phyloP scores from a whole-genome alignment of 495 filamentous ascomycete genomes.

The Aspergillus saccharolyticus region DNA sequence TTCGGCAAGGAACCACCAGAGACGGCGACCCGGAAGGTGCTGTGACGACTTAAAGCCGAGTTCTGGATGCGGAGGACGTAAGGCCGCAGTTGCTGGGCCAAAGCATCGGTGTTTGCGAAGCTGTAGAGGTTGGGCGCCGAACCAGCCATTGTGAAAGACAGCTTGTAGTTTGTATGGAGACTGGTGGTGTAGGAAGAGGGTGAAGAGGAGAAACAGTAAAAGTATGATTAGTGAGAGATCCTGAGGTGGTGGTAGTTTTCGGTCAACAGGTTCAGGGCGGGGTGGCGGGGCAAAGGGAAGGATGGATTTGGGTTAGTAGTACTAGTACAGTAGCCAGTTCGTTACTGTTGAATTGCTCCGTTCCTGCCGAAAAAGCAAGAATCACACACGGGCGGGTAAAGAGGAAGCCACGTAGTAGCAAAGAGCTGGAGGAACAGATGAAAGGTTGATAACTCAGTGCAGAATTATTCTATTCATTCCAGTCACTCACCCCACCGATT shows the following conservation, averaged over 20 bases:
- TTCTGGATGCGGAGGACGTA: constrained; percentile 80
- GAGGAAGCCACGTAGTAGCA: too few relatives aligned
- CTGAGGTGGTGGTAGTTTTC: constrained; percentile 5
- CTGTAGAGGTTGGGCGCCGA: constrained; percentile 77
- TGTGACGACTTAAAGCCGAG: constrained; percentile 70
- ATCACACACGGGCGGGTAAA: constrained; percentile 3
- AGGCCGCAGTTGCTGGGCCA: constrained; percentile 68
- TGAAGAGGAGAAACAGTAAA: neutral
- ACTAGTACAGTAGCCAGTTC: too few relatives aligned
- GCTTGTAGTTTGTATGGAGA: constrained; percentile 2
- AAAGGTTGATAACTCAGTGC: too few relatives aligned
- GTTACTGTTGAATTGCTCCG: neutral
- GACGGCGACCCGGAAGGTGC: constrained; percentile 81
- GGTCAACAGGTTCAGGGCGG: constrained; percentile 19
- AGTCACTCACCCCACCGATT: too few relatives aligned
- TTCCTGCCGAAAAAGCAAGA: constrained; percentile 11
- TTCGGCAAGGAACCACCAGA: constrained; percentile 92
- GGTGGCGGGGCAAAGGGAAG: constrained; percentile 17
- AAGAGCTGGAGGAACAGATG: neutral
- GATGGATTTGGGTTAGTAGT: too few relatives aligned
- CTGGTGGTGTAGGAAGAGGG: neutral
- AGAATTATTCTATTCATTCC: neutral
- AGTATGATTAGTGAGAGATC: neutral
- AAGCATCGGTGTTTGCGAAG: constrained; percentile 60
- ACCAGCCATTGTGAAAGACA: constrained; percentile 32